Conservation (phyloP, 345 rosid genomes). For the Gossypium ekmanianum region DNA sequence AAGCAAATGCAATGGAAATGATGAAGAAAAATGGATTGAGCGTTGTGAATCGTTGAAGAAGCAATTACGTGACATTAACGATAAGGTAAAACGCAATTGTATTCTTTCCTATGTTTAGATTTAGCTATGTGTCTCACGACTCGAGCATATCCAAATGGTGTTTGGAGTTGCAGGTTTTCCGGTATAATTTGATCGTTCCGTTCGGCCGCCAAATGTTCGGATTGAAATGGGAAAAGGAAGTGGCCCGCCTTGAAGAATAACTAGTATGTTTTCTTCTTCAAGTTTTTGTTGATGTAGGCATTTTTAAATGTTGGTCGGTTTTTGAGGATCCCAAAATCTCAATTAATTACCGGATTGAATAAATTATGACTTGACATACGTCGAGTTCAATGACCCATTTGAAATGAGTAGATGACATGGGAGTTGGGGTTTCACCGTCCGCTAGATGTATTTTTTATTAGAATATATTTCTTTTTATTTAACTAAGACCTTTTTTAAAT, state of each 20-base stretch:
- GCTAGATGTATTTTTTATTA: no score
- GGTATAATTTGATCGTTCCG: conserved; percentile 79
- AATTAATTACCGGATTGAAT: no score
- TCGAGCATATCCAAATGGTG: not conserved
- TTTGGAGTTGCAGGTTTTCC: conserved; percentile 55
- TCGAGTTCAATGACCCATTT: no score
- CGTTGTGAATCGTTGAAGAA: conserved; percentile 39
- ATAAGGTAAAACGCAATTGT: conserved; percentile 42
- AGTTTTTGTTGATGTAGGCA: no score
- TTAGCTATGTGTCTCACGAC: not conserved
- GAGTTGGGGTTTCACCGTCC: no score
- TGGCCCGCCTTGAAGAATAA: conserved; percentile 53
- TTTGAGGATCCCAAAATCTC: no score
- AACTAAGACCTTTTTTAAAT: no score
- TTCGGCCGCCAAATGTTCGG: conserved; percentile 89
- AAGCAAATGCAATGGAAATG: conserved; percentile 41
- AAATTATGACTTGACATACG: no score
- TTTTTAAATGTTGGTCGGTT: no score
- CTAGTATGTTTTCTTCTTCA: not conserved
- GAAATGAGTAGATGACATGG: no score
- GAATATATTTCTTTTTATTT: no score
- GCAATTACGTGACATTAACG: conserved; percentile 60
- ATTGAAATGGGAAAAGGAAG: conserved; percentile 83
- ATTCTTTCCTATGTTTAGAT: not conserved
- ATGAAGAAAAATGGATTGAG: conserved; percentile 46